Evolutionary conservation across 768 basidiomycete species (phyloP), one percentile per base, ranked within the genome.

Genomic region (Mycena galericulata): DNA sequence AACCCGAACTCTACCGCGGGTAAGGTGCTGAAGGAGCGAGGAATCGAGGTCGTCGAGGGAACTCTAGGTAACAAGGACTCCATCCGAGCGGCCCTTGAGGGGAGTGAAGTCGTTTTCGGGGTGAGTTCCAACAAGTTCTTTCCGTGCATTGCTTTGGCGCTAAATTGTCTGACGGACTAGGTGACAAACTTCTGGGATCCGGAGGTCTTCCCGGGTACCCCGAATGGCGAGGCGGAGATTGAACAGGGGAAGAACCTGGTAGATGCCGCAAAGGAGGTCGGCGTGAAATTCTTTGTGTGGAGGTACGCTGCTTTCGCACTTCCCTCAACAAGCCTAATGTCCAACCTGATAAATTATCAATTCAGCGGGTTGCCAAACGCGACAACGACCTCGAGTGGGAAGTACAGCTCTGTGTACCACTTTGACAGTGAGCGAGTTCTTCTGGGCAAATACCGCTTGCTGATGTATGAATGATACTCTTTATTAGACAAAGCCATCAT

Each of bases 231-330:
- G 43, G 73, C 66, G 22, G 79, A 80, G 43, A 57, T 71, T 20
- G 20, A 64, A 6, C 53, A 76, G 41, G 79, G 79, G 15, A 77
- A 74, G 72, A 80, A 80, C 38, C 34, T 79, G 40, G 71, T 78
- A 12, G 76, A 79, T 34, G 78, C 77, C 2, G 72, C 74, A 20
- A 68, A 70, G 49, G 73, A 55, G 40, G 66, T 38, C 7, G 59
- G 64, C 3, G 55, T 79, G 45, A 77, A 79, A 62, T 77, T 75
- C 65, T 75, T 79, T n/a, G 40, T 77, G 58, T 79, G 71, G 71
- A 79, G 78, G 77, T 78, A 61, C 26, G 41, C 32, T 4, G 24
- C 17, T 5, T 34, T 54, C 11, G 18, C 18, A 17, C 6, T 14
- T 47, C 20, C 27, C 27, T 32, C 8, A 30, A 18, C 22, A 27